Conservation (phyloP, 352 stramenopile species). For the Globisporangium splendens region DNA sequence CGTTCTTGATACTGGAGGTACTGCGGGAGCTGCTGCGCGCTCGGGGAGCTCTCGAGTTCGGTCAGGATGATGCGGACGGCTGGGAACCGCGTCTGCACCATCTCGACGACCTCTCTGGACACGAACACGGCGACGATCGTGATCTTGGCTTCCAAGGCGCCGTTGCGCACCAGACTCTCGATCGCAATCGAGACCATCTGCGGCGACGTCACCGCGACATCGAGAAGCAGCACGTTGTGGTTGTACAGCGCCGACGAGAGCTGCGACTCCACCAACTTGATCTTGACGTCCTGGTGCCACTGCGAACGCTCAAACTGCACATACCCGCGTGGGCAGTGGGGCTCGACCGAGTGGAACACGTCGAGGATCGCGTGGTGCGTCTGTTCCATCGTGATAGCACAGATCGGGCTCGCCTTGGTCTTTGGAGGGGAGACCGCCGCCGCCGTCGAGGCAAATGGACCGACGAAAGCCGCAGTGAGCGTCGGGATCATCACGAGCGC, state of each 20-base stretch:
- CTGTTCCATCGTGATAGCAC: constrained; percentile 11
- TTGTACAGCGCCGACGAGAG: constrained; percentile 12
- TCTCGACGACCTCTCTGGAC: constrained; percentile 8
- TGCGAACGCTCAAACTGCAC: constrained; percentile 19
- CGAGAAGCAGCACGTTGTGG: constrained; percentile 14
- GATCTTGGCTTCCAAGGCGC: constrained; percentile 9
- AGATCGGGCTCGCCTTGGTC: not conserved
- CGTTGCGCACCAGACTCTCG: constrained; percentile 14
- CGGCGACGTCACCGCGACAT: constrained; percentile 12
- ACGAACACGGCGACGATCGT: constrained; percentile 16
- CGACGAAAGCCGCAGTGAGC: not conserved
- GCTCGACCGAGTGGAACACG: constrained; percentile 28
- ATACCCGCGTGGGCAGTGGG: constrained; percentile 19
- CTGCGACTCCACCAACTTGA: constrained; percentile 14
- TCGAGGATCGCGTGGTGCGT: constrained; percentile 16
- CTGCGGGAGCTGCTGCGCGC: too few species aligned
- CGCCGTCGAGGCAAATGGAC: too few species aligned
- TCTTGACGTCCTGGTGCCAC: constrained; percentile 18
- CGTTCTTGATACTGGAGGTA: constrained; percentile 4
- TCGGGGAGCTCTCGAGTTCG: constrained; percentile 6
- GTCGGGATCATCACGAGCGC: constrained; percentile 26
- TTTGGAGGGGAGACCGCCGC: too few species aligned
- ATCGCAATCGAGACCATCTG: constrained; percentile 12
- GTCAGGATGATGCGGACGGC: constrained; percentile 12
- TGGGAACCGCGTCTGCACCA: constrained; percentile 10